Evolutionary conservation across 176 grass and related monocot genomes (phyloP).

Genomic region (Tuctoria greenei): DNA sequence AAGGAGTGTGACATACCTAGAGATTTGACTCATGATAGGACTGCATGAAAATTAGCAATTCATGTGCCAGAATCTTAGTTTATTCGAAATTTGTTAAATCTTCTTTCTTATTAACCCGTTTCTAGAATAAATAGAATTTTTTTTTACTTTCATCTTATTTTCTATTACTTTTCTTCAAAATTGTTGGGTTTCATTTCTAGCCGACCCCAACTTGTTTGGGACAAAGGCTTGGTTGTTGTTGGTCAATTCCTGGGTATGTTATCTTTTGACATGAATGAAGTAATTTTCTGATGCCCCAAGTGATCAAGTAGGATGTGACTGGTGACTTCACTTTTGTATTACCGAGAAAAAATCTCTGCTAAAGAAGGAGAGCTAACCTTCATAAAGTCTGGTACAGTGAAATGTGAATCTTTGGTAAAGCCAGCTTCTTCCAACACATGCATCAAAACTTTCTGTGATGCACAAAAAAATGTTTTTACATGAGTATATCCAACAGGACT

Average conservation of each 20-base stretch:
- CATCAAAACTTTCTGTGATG: constrained; percentile 64
- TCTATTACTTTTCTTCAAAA: too few relatives aligned
- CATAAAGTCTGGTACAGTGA: constrained; percentile 69
- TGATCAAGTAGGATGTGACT: not conserved
- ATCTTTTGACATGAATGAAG: not conserved
- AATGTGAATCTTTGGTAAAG: constrained; percentile 60
- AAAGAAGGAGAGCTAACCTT: constrained; percentile 47
- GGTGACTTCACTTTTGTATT: not conserved
- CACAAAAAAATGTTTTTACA: not conserved
- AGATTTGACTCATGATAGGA: too few relatives aligned
- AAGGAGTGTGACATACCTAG: too few relatives aligned
- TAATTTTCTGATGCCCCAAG: not conserved
- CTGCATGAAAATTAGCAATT: too few relatives aligned
- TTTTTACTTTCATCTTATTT: too few relatives aligned
- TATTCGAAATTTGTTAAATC: too few relatives aligned
- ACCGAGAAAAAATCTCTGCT: not conserved
- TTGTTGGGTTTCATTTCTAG: too few relatives aligned
- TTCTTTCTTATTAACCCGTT: too few relatives aligned
- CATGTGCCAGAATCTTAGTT: too few relatives aligned
- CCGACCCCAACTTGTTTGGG: too few relatives aligned
- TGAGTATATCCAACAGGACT: constrained; percentile 6
- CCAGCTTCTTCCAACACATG: constrained; percentile 84
- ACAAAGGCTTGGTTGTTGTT: too few relatives aligned
- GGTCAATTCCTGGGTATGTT: not conserved
- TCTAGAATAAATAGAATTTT: too few relatives aligned